Base-by-base conservation (phyloP, 2,329 filamentous ascomycete genomes). In the Hansfordia pulvinata region DNA sequence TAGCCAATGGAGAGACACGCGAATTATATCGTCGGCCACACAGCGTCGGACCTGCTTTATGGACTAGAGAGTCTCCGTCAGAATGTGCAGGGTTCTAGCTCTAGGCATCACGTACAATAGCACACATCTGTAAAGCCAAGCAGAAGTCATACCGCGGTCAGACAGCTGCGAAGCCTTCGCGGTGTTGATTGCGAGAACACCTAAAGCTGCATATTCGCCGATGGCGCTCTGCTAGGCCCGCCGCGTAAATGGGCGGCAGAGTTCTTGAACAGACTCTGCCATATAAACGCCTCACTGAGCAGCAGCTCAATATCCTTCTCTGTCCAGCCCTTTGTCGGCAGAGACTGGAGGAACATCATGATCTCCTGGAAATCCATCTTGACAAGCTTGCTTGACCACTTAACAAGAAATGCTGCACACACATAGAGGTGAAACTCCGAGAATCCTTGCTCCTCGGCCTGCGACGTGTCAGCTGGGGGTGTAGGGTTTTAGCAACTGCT, bases 331-430 rank as follows among this genome's bases (percentile, higher is more conserved):
- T 80, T 78, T 6, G 92, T 98, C 3, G 92, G 90, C 30, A 98
- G 60, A 23, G 84, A 82, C 56, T 98, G 90, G 29, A 98, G 60
- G 48, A 98, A 98, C 88, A 98, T 98, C 86, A 98, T 94, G 32
- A 93, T 78, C 52, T 94, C 88, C 58, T 96, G 69, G 39, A 96
- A 96, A 50, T 98, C 90, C 88, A 96, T 96, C 52, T 85, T 90
- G 34, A 88, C 69, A 23, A 98, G 66, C 49, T 92, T 84, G 39
- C 90, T 79, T 6, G 88, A 93, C 92, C 92, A 98, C 53, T 98
- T 98, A 28, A 96, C 90, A 15, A 98, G 64, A 49, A 98, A 96
- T 5, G 90, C 90, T 14, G 90, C 90, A 52, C 92, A 98, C 20
- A 98, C 90, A 49, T 98, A 98, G 32, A 98, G 71, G 49, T 98